These are phyloP conservation scores for Thielaviopsis populi DNA, from an alignment of 2,329 filamentous ascomycete genomes.

Conservation along the genomic window DNA sequence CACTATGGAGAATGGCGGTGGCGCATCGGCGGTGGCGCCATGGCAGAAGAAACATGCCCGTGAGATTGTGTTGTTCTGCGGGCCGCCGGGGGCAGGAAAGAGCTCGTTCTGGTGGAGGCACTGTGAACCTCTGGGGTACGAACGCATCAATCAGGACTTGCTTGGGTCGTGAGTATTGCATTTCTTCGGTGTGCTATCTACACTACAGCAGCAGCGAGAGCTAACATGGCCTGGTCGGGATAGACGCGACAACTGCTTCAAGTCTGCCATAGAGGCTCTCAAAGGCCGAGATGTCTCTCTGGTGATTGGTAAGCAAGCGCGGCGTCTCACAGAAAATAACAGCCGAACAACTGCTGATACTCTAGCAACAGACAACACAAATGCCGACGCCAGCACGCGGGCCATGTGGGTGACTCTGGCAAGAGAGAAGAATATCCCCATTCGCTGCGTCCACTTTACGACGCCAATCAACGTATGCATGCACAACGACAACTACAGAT, in stretches of 20 bases:
- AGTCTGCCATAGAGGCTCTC: constrained; percentile 53
- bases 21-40: constrained; percentile 21
- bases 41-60: constrained; percentile 47
- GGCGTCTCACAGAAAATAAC: not conserved
- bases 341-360: not conserved
- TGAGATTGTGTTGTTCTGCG: constrained; percentile 75
- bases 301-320: constrained; percentile 54
- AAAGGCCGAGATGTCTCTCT: constrained; percentile 47
- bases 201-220: not conserved
- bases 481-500: constrained; percentile 77
- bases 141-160: constrained; percentile 77
- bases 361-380: constrained; percentile 67
- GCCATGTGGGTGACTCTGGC: constrained; percentile 67
- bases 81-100: constrained; percentile 80
- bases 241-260: constrained; percentile 50
- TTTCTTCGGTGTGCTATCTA: not conserved
- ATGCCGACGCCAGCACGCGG: constrained; percentile 64
- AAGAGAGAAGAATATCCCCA: constrained; percentile 51
- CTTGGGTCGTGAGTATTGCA: constrained; percentile 46
- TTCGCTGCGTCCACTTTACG: constrained; percentile 77
- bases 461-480: constrained; percentile 53
- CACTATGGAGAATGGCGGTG: constrained; percentile 18
- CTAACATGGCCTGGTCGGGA: not conserved
- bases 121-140: constrained; percentile 64
- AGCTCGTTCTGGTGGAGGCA: constrained; percentile 76